These are phyloP conservation scores for Emydomyces testavorans DNA, from an alignment of 2,329 filamentous ascomycete genomes.

Conservation along the genomic window DNA sequence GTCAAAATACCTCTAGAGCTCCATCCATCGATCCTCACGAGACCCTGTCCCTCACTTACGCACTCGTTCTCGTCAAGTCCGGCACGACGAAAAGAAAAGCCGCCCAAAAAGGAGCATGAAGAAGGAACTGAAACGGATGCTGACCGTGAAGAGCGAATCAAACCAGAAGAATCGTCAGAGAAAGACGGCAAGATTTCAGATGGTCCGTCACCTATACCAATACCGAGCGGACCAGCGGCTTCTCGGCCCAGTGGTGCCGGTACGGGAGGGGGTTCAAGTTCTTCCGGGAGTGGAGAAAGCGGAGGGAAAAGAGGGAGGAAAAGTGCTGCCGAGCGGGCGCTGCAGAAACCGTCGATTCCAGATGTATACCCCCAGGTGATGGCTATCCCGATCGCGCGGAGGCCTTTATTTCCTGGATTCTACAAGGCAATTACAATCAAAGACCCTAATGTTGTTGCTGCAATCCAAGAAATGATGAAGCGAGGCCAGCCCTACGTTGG, in stretches of 20 bases:
- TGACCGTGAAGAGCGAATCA: slow-evolving; percentile 24
- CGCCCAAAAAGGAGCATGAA: slow-evolving; percentile 34
- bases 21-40: slow-evolving; percentile 9
- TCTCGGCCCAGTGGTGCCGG: slow-evolving; percentile 43
- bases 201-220: slow-evolving; percentile 35
- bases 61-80: slow-evolving; percentile 38
- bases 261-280: slow-evolving; percentile 25
- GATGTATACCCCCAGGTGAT: slow-evolving; percentile 97
- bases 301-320: slow-evolving; percentile 50
- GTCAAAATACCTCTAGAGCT: slow-evolving; percentile 16
- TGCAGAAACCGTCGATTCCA: slow-evolving; percentile 80
- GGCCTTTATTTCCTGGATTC: slow-evolving; percentile 91
- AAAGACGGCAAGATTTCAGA: slow-evolving; percentile 40
- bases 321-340: slow-evolving; percentile 54
- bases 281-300: slow-evolving; percentile 21
- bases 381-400: slow-evolving; percentile 87
- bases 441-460: slow-evolving; percentile 78
- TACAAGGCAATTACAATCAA: slow-evolving; percentile 98
- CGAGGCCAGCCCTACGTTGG: slow-evolving; percentile 94
- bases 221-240: slow-evolving; percentile 22
- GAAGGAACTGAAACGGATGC: slow-evolving; percentile 35
- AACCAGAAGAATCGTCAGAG: slow-evolving; percentile 25
- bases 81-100: slow-evolving; percentile 46
- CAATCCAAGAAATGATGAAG: slow-evolving; percentile 94
- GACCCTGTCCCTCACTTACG: slow-evolving; percentile 22